A percentile compares a stretch with the other conserved stretches of the same genome.
phyloP scores from a whole-genome alignment of 2,329 filamentous ascomycete species.

The Fusarium musae region DNA sequence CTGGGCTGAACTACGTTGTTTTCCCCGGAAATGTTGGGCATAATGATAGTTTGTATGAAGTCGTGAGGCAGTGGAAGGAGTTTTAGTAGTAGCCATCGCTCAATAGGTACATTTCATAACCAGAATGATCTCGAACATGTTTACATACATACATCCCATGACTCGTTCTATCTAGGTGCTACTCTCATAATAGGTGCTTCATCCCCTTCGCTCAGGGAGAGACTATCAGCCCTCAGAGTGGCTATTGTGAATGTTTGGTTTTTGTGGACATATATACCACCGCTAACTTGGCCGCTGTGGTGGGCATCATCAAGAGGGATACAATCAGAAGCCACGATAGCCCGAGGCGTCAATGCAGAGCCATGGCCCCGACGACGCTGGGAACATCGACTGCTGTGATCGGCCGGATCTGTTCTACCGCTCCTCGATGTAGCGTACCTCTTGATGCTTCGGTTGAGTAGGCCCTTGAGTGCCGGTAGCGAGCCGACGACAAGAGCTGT shows the following conservation, averaged over 20 bases:
- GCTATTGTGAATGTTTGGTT: constrained; percentile 14
- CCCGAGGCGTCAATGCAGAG: neutral
- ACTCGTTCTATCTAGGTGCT: neutral
- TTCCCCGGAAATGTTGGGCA: constrained; percentile 22
- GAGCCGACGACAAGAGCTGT: constrained; percentile 26
- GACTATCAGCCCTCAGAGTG: neutral
- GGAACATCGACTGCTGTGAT: neutral
- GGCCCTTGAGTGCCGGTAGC: constrained; percentile 13
- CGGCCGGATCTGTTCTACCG: constrained; percentile 5
- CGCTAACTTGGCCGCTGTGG: neutral
- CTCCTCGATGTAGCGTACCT: constrained; percentile 8
- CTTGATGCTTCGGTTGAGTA: constrained; percentile 16
- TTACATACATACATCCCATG: too few species aligned
- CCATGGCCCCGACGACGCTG: constrained; percentile 8
- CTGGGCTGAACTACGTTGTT: constrained; percentile 14
- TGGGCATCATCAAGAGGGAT: constrained; percentile 16
- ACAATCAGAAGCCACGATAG: neutral
- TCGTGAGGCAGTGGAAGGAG: constrained; percentile 16
- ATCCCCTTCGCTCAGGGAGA: constrained; percentile 11
- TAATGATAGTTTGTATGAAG: constrained; percentile 9
- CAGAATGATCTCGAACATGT: too few species aligned
- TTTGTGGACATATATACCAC: constrained; percentile 24
- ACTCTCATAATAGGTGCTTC: neutral
- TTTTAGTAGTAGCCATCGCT: neutral
- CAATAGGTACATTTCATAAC: too few species aligned